phyloP scores from a whole-genome alignment of 768 basidiomycete genomes.

The Paxillus rubicundulus region DNA sequence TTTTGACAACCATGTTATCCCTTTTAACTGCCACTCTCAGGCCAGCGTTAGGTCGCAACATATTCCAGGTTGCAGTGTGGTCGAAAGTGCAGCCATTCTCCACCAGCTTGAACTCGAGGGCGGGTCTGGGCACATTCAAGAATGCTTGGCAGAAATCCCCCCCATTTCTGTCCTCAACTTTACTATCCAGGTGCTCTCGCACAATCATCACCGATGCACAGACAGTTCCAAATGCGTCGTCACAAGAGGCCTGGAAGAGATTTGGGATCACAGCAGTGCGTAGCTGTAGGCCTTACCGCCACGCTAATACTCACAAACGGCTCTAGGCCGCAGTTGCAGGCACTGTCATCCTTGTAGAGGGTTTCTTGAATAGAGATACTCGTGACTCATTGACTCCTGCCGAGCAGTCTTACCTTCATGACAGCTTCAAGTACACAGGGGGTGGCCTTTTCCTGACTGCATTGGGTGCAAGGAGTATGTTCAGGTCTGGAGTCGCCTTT shows the following conservation, averaged over 20 bases:
- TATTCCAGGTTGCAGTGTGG: slow-evolving; percentile 21
- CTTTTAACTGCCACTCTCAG: slow-evolving; percentile 9
- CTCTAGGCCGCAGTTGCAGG: slow-evolving; percentile 69
- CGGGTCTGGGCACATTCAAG: slow-evolving; percentile 14
- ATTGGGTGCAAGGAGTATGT: slow-evolving; percentile 73
- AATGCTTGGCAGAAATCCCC: slow-evolving; percentile 31
- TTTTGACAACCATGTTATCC: slow-evolving; percentile 16
- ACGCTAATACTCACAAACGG: slow-evolving; percentile 3
- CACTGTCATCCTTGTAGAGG: slow-evolving; percentile 59
- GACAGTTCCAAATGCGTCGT: slow-evolving; percentile 34
- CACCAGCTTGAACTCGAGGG: slow-evolving; percentile 14
- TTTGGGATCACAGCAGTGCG: slow-evolving; percentile 55
- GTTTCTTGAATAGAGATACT: slow-evolving; percentile 75
- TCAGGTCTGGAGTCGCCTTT: slow-evolving; percentile 63
- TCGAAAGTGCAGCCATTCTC: slow-evolving; percentile 19
- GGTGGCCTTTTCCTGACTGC: slow-evolving; percentile 77
- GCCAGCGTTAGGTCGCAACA: slow-evolving; percentile 17
- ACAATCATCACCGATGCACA: slow-evolving; percentile 48
- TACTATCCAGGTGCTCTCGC: slow-evolving; percentile 37
- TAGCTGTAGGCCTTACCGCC: neutral
- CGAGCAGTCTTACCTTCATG: slow-evolving; percentile 70
- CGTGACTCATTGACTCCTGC: slow-evolving; percentile 58
- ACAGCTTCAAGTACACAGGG: slow-evolving; percentile 81
- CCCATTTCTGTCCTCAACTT: slow-evolving; percentile 17
- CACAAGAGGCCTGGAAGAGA: slow-evolving; percentile 46